A percentile compares a stretch with the other conserved stretches of the same genome.
phyloP scores from a whole-genome alignment of 305 asterid genomes.

The Striga hermonthica region DNA sequence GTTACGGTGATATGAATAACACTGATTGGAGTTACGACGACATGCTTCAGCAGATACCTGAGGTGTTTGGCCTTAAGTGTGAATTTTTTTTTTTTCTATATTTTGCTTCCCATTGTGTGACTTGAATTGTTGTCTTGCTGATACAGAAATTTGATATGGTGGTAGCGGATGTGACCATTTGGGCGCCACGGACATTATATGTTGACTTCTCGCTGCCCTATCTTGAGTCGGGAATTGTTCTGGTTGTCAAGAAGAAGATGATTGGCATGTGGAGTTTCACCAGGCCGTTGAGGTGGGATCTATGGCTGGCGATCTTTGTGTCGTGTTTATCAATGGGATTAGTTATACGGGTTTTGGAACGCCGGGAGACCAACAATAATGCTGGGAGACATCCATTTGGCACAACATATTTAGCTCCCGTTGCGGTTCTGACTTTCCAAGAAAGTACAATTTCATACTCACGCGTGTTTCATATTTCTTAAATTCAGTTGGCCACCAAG shows the following conservation, averaged over 20 bases:
- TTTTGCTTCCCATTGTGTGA: too few species aligned
- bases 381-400: background rate
- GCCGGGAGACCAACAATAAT: conserved; percentile 12
- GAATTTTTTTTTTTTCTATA: background rate
- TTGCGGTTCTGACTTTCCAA: conserved; percentile 3
- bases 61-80: conserved; percentile 35
- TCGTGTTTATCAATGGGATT: conserved; percentile 46
- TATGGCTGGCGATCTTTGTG: conserved; percentile 49
- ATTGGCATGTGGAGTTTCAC: conserved; percentile 59
- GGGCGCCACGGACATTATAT: conserved; percentile 46
- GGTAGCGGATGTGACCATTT: conserved; percentile 52
- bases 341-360: conserved; percentile 47
- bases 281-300: conserved; percentile 63
- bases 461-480: background rate
- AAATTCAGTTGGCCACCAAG: too few species aligned
- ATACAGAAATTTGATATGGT: conserved; percentile 44
- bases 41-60: conserved; percentile 37
- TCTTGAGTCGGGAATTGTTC: conserved; percentile 50
- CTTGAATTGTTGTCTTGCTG: too few species aligned
- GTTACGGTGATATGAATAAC: conserved; percentile 23
- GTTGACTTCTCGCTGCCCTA: conserved; percentile 62
- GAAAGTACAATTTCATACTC: background rate
- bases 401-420: background rate
- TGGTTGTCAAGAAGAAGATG: conserved; percentile 50
- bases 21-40: conserved; percentile 34